Evolutionary conservation across 768 basidiomycete species (phyloP), one percentile per base, ranked within the genome.

Genomic region (Pisolithus albus): DNA sequence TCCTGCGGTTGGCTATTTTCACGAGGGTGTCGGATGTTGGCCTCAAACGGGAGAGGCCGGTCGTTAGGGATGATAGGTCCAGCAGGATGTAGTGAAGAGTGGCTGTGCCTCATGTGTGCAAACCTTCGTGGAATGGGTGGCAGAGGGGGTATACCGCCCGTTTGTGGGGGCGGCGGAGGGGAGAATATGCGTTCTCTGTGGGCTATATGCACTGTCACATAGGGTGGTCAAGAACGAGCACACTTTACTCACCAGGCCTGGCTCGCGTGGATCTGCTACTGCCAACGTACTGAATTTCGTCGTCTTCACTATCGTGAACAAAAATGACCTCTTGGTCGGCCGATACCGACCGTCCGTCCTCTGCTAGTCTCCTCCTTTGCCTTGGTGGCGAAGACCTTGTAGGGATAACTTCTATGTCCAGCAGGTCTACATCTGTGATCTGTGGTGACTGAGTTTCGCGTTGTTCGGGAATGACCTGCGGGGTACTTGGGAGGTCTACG

Each of bases 21-120:
- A 37, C 50, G 57, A 49, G 54, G 49, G 1, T 49, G 56, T 13
- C 55, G 55, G 34, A 73, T 58, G 18, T 64, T 54, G 3, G 61
- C 63, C 59, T 83, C 79, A 55, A 83, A 81, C 5, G 73, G 71
- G 47, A 83, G 74, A 0, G 81, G 82, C 32, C 73, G 64, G 3
- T 71, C 65, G 44, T 70, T 76, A 2, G 84, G 75, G 40, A 78
- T 72, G 40, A 85, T 66, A 28, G 78, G 72, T 42, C 75, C 76
- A 34, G 68, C 62, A 50, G 65, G 57, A 13, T 54, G n/a, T 21
- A 69, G 60, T 57, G 55, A 56, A 26, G 69, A 39, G 8, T 66
- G 61, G 16, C 65, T 71, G 2, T 62, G 68, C 5, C 66, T 72
- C 54, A 72, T 56, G 5, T 72, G 72, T 26, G 75, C 53, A 21